Conservation (phyloP, 768 basidiomycete genomes). For the Gyrodon lividus region DNA sequence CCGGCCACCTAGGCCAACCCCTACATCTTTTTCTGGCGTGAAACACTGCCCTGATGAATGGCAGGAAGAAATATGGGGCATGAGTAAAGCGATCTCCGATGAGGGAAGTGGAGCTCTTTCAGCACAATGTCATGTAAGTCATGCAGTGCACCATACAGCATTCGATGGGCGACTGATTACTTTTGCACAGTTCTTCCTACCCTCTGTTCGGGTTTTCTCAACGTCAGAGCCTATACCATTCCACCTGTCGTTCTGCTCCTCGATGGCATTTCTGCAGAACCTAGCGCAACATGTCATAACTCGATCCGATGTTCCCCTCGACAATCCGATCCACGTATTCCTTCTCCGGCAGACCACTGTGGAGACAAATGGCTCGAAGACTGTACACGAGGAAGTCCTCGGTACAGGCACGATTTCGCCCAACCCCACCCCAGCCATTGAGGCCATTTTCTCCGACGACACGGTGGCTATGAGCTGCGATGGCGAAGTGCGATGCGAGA, state of each 20-base stretch:
- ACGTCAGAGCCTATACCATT: slow-evolving; percentile 60
- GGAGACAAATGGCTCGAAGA: slow-evolving; percentile 23
- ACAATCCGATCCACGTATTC: slow-evolving; percentile 45
- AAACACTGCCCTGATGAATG: slow-evolving; percentile 33
- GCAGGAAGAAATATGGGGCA: slow-evolving; percentile 33
- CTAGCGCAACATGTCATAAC: slow-evolving; percentile 7
- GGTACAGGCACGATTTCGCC: slow-evolving; percentile 45
- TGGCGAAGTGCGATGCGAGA: slow-evolving; percentile 47
- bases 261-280: slow-evolving; percentile 34
- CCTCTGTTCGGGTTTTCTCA: slow-evolving; percentile 57
- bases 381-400: slow-evolving; percentile 32
- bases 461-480: slow-evolving; percentile 57
- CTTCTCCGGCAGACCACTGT: slow-evolving; percentile 55
- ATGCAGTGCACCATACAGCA: neutral
- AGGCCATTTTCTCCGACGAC: slow-evolving; percentile 20
- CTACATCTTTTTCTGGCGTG: slow-evolving; percentile 23
- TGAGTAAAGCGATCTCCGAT: slow-evolving; percentile 12
- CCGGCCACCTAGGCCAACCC: slow-evolving; percentile 31
- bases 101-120: slow-evolving; percentile 9
- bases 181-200: slow-evolving; percentile 54
- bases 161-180: neutral
- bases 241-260: slow-evolving; percentile 60
- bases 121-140: slow-evolving; percentile 33
- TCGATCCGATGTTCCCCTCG: slow-evolving; percentile 9
- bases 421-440: slow-evolving; percentile 40